Base-by-base conservation (phyloP, 179 eudicot genomes). In the Amaranthus tricolor region DNA sequence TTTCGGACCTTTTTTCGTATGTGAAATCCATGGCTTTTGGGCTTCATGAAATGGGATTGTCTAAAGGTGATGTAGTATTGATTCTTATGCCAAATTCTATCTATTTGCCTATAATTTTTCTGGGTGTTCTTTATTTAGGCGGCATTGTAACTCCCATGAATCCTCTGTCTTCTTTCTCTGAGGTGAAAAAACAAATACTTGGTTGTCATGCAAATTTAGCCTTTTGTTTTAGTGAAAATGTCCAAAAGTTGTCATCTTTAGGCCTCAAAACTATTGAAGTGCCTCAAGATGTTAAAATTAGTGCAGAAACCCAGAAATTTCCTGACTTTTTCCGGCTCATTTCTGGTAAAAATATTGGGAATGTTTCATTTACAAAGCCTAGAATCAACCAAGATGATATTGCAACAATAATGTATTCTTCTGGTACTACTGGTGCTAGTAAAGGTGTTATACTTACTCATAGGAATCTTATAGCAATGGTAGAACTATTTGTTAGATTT, bases 381-480 rank as follows among this genome's bases (percentile, higher is more conserved):
- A 48, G 14, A 73, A 86, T 94, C 19, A 81, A 50, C 53, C 98
- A 94, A 63, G 82, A 86, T 60, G 94, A 92, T 68, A 83, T 84
- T 2, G 97, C 97, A 0, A 90, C 91, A 3, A 85, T 88, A 56
- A 53, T 92, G 89, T 87, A 78, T 72, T 92, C 97, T 2, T 92
- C 97, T 0, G 97, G 96, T 63, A 92, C 97, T 0, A 87, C 91
- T 43, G 96, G 97, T 58, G 74, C 77, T 43, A 69, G 88, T 59
- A 94, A 94, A 85, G 96, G 97, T 57, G 97, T 90, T 44, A 76
- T 92, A 52, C 76, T 92, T 17, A 77, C 89, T 0, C 98, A 94
- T 70, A 70, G 85, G 77, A 89, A 88, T 78, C 76, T 94, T 10
- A 92, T 94, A 19, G 81, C 96, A 51, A 86, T 81, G 86, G 80